Percentiles rank a stretch among this genome's conserved stretches.
Evolutionary conservation across 1,139 yeast species (phyloP).

Genomic region (Diutina neorugosa): DNA sequence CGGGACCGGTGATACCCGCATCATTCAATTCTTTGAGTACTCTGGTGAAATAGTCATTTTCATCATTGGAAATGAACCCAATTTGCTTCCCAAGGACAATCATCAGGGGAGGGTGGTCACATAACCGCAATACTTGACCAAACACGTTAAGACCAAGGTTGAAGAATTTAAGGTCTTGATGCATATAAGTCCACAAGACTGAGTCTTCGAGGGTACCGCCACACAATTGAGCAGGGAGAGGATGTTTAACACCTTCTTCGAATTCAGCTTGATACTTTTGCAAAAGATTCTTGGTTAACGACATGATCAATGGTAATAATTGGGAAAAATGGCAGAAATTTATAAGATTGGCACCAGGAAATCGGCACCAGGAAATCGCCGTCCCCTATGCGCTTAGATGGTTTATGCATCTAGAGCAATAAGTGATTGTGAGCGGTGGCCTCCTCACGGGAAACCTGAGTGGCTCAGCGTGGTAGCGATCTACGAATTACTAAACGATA

Average conservation of each 20-base stretch:
- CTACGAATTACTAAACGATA: neutral
- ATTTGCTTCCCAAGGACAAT: slow-evolving; percentile 35
- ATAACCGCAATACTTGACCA: slow-evolving; percentile 31
- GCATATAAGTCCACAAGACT: slow-evolving; percentile 29
- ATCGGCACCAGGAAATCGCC: neutral
- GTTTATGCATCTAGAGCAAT: neutral
- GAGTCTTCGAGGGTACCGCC: slow-evolving; percentile 31
- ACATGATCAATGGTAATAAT: neutral
- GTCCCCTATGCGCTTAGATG: neutral
- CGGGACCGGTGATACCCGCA: slow-evolving; percentile 13
- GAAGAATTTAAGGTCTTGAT: slow-evolving; percentile 39
- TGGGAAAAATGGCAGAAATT: neutral
- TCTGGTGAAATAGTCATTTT: slow-evolving; percentile 33
- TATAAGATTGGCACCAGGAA: neutral
- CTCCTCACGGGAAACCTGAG: neutral
- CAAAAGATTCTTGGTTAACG: slow-evolving; percentile 6
- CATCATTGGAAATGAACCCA: slow-evolving; percentile 37
- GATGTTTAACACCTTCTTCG: slow-evolving; percentile 24
- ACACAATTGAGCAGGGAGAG: slow-evolving; percentile 34
- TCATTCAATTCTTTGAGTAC: slow-evolving; percentile 18
- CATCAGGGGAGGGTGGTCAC: slow-evolving; percentile 26
- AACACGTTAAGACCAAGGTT: slow-evolving; percentile 29
- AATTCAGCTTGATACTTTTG: slow-evolving; percentile 14
- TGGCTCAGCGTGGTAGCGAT: neutral
- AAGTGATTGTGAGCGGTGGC: neutral